Evolutionary conservation across 2,329 filamentous ascomycete genomes (phyloP).

Genomic region (Trichoderma koningiopsis): DNA sequence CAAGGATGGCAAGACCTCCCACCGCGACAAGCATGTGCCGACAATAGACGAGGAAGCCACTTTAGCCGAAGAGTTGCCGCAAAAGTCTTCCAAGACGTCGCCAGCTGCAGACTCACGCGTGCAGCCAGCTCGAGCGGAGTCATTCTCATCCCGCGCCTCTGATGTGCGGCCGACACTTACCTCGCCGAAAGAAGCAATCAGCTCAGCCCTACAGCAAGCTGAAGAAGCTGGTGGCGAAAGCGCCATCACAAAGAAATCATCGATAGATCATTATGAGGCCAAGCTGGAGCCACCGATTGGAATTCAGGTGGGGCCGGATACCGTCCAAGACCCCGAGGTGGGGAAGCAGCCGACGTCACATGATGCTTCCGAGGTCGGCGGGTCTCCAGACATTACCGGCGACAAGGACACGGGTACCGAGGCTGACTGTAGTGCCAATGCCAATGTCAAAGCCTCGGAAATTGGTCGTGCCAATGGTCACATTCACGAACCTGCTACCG

Average conservation of each 20-base stretch:
- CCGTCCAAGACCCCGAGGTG: constrained; percentile 33
- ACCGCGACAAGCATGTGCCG: constrained; percentile 47
- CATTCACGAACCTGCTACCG: constrained; percentile 52
- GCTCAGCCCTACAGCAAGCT: background rate
- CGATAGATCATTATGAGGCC: constrained; percentile 30
- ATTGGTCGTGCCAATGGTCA: background rate
- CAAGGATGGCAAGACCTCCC: constrained; percentile 46
- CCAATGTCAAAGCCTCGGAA: constrained; percentile 15
- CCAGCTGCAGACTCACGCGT: background rate
- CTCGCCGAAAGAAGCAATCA: constrained; percentile 3
- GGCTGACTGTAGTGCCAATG: constrained; percentile 29
- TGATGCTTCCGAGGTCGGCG: constrained; percentile 43
- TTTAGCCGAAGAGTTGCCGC: constrained; percentile 7
- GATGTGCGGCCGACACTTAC: constrained; percentile 1
- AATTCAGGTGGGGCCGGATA: constrained; percentile 33
- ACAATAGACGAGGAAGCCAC: constrained; percentile 39
- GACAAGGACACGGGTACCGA: constrained; percentile 28
- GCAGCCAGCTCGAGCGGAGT: constrained; percentile 9
- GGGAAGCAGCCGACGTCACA: constrained; percentile 43
- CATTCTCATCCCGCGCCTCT: background rate
- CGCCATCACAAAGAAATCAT: constrained; percentile 26
- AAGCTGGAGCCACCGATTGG: constrained; percentile 26
- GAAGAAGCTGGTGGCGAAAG: constrained; percentile 11
- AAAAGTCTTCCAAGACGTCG: background rate
- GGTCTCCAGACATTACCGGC: constrained; percentile 33